Base-by-base conservation (phyloP, 2,329 filamentous ascomycete genomes). In the Fonsecaea monophora region DNA sequence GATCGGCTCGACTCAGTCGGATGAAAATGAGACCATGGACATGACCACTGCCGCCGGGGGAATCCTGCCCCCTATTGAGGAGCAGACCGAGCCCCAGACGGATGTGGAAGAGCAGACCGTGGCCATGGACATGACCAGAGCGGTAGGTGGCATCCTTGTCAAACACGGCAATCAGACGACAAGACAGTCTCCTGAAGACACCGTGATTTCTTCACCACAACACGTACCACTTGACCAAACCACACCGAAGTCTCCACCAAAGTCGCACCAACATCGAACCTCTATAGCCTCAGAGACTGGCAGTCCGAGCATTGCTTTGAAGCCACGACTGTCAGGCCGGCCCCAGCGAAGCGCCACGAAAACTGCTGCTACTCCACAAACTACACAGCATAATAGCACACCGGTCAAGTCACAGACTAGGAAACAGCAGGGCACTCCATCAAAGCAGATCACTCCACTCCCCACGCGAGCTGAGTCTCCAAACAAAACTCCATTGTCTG, bases 41-140 rank as follows among this genome's bases (percentile, higher is more conserved):
- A 88, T 91, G 65, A 83, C 81, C 8, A 74, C 77, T 34, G 81
- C 81, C 30, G 74, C 82, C 70, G 82, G 81, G 64, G 79, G 79
- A 30, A 83, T 81, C 48, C 72, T 82, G 38, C 73, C 77, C 38
- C 73, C 78, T 13, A 77, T 77, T 60, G 77, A 79, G 50, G 77
- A 80, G 70, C 76, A 75, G 65, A 77, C 74, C 10, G 79, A 79
- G 71, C 75, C 66, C 55, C 74, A 70, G 69, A 71, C 68, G n/a
- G 66, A 76, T n/a, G 74, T 77, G 5, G 75, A 75, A 13, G 79
- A 79, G 62, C 73, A 78, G 59, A 88, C 86, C 1, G 82, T 85
- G 75, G 87, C 83, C 0, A 91, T 91, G 89, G 89, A 91, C 54
- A 86, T 91, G 75, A 91, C 89, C 1, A 82, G 82, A 54, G 86